A percentile compares a stretch with the other conserved stretches of the same genome.
phyloP scores from a whole-genome alignment of 1,284 basidiomycete species.

The Ceraceosorus guamensis region DNA sequence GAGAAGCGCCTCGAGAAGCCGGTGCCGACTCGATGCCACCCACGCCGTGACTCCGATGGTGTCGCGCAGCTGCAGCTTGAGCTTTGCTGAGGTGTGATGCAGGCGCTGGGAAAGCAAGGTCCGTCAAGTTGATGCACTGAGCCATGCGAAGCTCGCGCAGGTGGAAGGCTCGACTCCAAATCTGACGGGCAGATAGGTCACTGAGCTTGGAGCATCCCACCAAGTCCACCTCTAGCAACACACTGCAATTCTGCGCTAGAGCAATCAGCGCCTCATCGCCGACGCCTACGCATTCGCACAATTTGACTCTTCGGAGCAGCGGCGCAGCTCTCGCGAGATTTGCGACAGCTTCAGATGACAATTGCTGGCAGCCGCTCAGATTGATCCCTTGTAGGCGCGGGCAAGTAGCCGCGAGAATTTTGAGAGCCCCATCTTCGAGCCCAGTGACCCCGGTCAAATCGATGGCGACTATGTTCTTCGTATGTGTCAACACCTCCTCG shows the following conservation, averaged over 20 bases:
- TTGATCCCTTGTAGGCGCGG: constrained; percentile 85
- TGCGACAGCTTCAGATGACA: constrained; percentile 75
- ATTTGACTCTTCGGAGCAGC: constrained; percentile 59
- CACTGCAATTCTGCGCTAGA: constrained; percentile 58
- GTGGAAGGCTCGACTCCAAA: constrained; percentile 71
- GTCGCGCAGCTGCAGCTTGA: neutral
- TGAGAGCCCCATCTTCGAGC: constrained; percentile 36
- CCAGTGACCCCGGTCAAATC: constrained; percentile 62
- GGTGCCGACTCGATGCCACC: constrained; percentile 22
- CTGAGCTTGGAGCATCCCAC: constrained; percentile 73
- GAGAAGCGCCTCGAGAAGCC: constrained; percentile 22
- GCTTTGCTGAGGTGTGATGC: neutral
- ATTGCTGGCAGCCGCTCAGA: constrained; percentile 69
- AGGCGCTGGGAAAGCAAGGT: constrained; percentile 72
- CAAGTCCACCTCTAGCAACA: constrained; percentile 89
- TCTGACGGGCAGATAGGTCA: constrained; percentile 68
- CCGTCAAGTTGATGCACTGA: constrained; percentile 70
- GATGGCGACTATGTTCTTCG: constrained; percentile 73
- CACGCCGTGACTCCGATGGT: neutral
- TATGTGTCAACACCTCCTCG: constrained; percentile 61
- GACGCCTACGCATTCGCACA: constrained; percentile 34
- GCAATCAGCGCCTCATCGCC: constrained; percentile 32
- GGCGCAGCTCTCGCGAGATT: constrained; percentile 70
- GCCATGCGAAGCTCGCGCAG: constrained; percentile 87
- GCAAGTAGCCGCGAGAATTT: constrained; percentile 53